Percentiles rank a stretch among this genome's conserved stretches.
phyloP scores from a whole-genome alignment of 2,329 filamentous ascomycete genomes.

The Nothophoma quercina region DNA sequence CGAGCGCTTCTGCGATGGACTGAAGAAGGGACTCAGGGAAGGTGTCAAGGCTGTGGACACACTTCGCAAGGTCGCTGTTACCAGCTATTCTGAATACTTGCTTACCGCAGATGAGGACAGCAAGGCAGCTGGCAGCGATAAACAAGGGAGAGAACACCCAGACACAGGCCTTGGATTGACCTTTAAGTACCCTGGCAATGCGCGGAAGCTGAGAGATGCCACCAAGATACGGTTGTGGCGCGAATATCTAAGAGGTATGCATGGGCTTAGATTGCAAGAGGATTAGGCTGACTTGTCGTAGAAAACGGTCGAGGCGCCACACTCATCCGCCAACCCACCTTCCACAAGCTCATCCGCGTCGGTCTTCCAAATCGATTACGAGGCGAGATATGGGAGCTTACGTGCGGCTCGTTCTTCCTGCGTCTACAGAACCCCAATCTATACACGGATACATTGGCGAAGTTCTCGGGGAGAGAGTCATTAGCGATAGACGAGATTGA shows the following conservation, averaged over 20 bases:
- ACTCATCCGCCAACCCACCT: constrained; percentile 91
- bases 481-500: constrained; percentile 99
- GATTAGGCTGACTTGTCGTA: constrained; percentile 21
- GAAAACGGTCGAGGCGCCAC: constrained; percentile 95
- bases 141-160: constrained; percentile 68
- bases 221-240: constrained; percentile 98
- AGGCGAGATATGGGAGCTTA: constrained; percentile 95
- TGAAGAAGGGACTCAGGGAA: constrained; percentile 88
- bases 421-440: constrained; percentile 84
- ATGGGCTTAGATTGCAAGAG: constrained; percentile 9
- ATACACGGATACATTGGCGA: constrained; percentile 83
- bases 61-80: constrained; percentile 77
- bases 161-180: constrained; percentile 92
- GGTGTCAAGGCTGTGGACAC: constrained; percentile 88
- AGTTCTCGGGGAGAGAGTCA: constrained; percentile 85
- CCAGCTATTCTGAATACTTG: constrained; percentile 79
- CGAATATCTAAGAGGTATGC: constrained; percentile 78
- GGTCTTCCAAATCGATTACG: constrained; percentile 91
- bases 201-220: constrained; percentile 89
- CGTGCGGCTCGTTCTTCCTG: constrained; percentile 88
- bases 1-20: constrained; percentile 93
- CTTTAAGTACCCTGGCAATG: constrained; percentile 93
- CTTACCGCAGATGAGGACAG: constrained; percentile 59
- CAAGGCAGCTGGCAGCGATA: constrained; percentile 43
- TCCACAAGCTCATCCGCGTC: constrained; percentile 96